Evolutionary conservation across 768 basidiomycete genomes (phyloP), one percentile per base, ranked within the genome.

Genomic region (Russula vinacea): DNA sequence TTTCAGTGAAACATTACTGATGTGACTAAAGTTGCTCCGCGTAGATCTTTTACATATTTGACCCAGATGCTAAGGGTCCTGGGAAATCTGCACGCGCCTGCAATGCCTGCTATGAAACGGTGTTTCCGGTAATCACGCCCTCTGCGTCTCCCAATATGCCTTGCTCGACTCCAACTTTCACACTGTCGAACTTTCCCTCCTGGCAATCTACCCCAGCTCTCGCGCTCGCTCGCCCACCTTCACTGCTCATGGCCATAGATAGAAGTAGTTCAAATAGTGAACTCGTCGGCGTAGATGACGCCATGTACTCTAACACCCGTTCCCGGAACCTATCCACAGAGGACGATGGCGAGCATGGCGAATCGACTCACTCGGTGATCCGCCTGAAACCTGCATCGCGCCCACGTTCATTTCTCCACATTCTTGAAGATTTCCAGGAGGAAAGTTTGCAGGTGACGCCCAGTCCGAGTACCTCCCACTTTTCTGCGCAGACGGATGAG

Each of bases 31-130:
- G 33, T 57, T 29, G 42, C 50, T 35, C 54, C 22, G 5, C 22
- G 3, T 63, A 96, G 93, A 91, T 89, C 1, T 95, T 95, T 75
- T 90, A 88, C 74, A 88, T 95, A 58, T 73, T 87, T 1, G 89
- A 90, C 64, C 62, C 73, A 19, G 73, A 68, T 29, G 66, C 77
- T 11, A 80, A 83, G 60, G 76, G 79, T 22, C 74, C 53, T 70
- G 75, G 72, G 77, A 84, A 88, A 70, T 79, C 89, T 44, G 88
- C 90, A 1, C 82, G 94, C 3, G 87, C 92, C 8, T 96, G 94
- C 73, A 86, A 91, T 60, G 82, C 87, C 1, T 96, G 94, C 74
- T 96, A 88, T 70, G 89, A 92, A 66, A 83, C 87, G 14, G 88
- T 94, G 19, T 96, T 96, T 68, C 92, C 92, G 0, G 61, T 89